phyloP scores from a whole-genome alignment of 2,329 filamentous ascomycete genomes.

The Ophiocordyceps sinensis region DNA sequence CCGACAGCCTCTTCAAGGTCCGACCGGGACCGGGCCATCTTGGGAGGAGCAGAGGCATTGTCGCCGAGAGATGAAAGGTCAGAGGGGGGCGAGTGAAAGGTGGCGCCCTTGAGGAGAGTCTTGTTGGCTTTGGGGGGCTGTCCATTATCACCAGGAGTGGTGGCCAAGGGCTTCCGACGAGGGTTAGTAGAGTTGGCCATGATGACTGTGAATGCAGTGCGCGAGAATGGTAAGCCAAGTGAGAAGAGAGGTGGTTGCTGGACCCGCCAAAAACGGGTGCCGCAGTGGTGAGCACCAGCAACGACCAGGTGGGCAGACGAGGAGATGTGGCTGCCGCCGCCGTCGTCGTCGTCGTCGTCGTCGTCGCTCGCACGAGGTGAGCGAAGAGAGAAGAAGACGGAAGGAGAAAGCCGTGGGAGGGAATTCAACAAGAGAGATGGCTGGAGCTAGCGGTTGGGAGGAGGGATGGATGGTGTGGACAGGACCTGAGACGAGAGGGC shows the following conservation, averaged over 20 bases:
- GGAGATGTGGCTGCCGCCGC: neutral
- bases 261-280: neutral
- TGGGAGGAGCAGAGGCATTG: constrained; percentile 32
- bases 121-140: constrained; percentile 21
- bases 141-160: constrained; percentile 17
- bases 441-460: neutral
- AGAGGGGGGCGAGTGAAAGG: constrained; percentile 40
- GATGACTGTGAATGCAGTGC: constrained; percentile 8
- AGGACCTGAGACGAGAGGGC: neutral
- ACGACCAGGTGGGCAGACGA: neutral
- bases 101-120: constrained; percentile 56
- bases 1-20: constrained; percentile 58
- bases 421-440: neutral
- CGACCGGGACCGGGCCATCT: constrained; percentile 53
- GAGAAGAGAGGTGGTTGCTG: neutral
- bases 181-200: constrained; percentile 35
- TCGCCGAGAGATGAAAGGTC: constrained; percentile 25
- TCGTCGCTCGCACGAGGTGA: neutral
- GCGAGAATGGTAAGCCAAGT: constrained; percentile 10
- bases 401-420: neutral
- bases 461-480: neutral
- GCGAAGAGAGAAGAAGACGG: neutral
- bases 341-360: neutral
- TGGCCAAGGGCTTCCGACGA: constrained; percentile 27
- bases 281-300: neutral